Conservation (phyloP, 768 basidiomycete species). For the Kockovaella imperatae region DNA sequence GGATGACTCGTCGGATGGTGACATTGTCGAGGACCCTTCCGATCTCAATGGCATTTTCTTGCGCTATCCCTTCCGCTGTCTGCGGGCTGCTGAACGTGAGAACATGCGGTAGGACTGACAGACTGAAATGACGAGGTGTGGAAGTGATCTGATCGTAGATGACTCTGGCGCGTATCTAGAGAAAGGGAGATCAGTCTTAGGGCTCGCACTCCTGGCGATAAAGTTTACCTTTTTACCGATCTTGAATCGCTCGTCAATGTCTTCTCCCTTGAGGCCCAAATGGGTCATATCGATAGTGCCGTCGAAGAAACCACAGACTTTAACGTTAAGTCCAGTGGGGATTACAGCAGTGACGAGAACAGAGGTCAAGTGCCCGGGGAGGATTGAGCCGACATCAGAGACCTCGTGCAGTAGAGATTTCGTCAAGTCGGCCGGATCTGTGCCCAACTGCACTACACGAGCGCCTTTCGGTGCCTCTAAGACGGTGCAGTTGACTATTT, state of each 20-base stretch:
- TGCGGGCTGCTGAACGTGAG: constrained; percentile 49
- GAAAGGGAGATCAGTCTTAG: background rate
- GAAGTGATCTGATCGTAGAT: constrained; percentile 65
- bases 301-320: constrained; percentile 83
- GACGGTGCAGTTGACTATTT: constrained; percentile 61
- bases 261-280: constrained; percentile 50
- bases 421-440: constrained; percentile 46
- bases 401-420: constrained; percentile 62
- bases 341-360: constrained; percentile 69
- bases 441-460: constrained; percentile 64
- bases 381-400: constrained; percentile 65
- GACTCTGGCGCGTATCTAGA: constrained; percentile 67
- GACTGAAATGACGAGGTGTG: constrained; percentile 73
- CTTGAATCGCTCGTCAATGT: constrained; percentile 45
- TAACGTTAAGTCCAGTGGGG: constrained; percentile 70
- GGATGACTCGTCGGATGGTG: constrained; percentile 64
- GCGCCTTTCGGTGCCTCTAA: constrained; percentile 64
- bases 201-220: constrained; percentile 31
- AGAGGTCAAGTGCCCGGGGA: constrained; percentile 78
- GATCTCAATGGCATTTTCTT: constrained; percentile 61
- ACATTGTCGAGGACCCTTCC: constrained; percentile 66
- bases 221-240: constrained; percentile 45
- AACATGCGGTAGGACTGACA: constrained; percentile 68
- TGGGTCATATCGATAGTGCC: constrained; percentile 82
- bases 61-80: constrained; percentile 21